Base-by-base conservation (phyloP, 2,329 filamentous ascomycete species). In the Ploettnerulaceae sp. region DNA sequence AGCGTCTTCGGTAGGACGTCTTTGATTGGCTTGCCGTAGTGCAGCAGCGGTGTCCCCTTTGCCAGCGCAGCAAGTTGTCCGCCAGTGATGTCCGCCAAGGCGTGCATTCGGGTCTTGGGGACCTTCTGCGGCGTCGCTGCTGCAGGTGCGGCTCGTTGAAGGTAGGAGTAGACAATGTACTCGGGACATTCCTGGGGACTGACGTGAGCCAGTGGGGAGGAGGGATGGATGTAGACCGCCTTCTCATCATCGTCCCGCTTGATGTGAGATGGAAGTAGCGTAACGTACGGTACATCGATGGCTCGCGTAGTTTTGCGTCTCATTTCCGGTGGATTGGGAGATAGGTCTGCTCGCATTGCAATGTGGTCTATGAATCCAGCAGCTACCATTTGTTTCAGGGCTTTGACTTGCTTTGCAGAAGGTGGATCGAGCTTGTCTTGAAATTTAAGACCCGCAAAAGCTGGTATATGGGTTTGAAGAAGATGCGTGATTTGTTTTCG, bases 351-450 rank as follows among this genome's bases (percentile, higher is more conserved):
- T 50, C 93, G 86, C 57, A 97, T 89, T 35, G 93, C 93, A 31
- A 98, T 78, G 57, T 96, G 86, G 66, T 98, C 93, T 60, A 97
- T 81, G 69, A 96, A 97, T 1, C 91, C 93, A 0, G 89, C 85
- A 0, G 91, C 88, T 17, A 88, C 82, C 69, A 97, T 94, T 63
- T 96, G 88, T 65, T 94, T 95, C 21, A 98, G 72, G 1, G 88
- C 81, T 36, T 82, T 82, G 21, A 94, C 71, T 61, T 89, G 84
- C 55, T 82, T 84, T 5, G 81, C 70, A 0, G 78, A 77, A 0
- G 81, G 81, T 0, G 73, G 71, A 37, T 75, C 71, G 2, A 84
- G 70, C 57, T 73, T 75, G 22, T 81, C 77, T 45, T 74, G 66
- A 54, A 75, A 76, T 44, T 69, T 69, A 25, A 71, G 76, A 70